These are phyloP conservation scores for Diutina siamensis DNA, from an alignment of 1,139 yeast genomes.

Conservation along the genomic window DNA sequence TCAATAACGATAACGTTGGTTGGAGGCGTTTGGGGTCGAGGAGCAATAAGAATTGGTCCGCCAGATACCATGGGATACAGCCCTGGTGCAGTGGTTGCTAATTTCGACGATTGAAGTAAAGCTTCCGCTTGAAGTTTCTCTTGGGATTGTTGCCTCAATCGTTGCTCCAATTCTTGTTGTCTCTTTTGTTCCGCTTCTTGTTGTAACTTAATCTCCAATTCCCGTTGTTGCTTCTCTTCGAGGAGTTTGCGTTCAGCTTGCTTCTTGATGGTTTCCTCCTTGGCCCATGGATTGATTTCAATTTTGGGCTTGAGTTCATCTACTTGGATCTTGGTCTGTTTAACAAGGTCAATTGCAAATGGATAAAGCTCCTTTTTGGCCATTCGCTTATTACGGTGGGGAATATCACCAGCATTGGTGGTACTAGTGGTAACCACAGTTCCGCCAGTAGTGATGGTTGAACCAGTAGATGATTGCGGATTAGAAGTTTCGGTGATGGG, in stretches of 20 bases:
- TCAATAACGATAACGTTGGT: not conserved
- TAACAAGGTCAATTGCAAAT: constrained; percentile 25
- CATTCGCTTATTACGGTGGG: constrained; percentile 24
- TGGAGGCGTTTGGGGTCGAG: not conserved
- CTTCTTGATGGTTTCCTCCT: not conserved
- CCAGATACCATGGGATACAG: no score
- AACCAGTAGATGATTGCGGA: not conserved
- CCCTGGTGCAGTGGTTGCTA: no score
- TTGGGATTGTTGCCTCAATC: not conserved
- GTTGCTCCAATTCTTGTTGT: not conserved
- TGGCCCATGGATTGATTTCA: not conserved
- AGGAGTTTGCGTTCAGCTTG: not conserved
- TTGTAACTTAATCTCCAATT: not conserved
- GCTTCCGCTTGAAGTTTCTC: not conserved
- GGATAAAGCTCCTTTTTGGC: constrained; percentile 38
- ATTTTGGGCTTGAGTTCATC: constrained; percentile 1
- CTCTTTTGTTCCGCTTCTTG: not conserved
- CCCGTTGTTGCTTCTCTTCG: not conserved
- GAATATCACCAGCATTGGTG: constrained; percentile 7
- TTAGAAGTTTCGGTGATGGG: constrained; percentile 6
- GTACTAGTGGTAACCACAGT: no score
- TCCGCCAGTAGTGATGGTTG: not conserved
- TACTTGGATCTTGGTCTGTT: not conserved
- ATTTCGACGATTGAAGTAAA: no score
- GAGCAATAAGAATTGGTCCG: no score